phyloP scores from a whole-genome alignment of 2,329 filamentous ascomycete species.

The Xylariaceae sp. region DNA sequence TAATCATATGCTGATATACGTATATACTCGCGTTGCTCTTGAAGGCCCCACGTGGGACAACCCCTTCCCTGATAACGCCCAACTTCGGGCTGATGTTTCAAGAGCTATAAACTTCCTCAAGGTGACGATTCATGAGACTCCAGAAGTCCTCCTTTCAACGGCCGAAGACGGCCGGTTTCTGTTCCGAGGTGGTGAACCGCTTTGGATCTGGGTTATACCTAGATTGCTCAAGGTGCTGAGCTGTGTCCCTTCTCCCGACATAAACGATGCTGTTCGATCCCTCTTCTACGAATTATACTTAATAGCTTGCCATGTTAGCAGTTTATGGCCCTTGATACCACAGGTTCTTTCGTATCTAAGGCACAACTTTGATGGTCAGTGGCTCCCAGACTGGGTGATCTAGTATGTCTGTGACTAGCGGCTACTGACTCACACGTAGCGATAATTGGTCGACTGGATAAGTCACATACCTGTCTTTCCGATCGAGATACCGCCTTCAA shows the following conservation, averaged over 20 bases:
- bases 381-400: too few species aligned
- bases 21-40: conserved; percentile 75
- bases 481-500: conserved; percentile 22
- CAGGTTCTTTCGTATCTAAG: conserved; percentile 46
- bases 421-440: neutral
- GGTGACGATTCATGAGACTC: conserved; percentile 71
- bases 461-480: neutral
- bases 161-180: conserved; percentile 38
- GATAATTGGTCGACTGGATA: neutral
- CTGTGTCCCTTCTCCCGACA: conserved; percentile 40
- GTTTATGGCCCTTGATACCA: conserved; percentile 44
- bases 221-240: conserved; percentile 55
- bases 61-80: conserved; percentile 56
- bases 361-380: conserved; percentile 42
- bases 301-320: conserved; percentile 37
- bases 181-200: conserved; percentile 53
- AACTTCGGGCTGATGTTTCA: conserved; percentile 55
- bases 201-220: conserved; percentile 63
- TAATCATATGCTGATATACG: conserved; percentile 81
- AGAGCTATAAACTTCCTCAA: conserved; percentile 76
- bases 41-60: conserved; percentile 65
- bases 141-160: conserved; percentile 55
- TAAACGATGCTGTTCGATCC: conserved; percentile 47
- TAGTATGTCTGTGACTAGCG: neutral
- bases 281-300: conserved; percentile 48